These are phyloP conservation scores for Epicoccum nigrum DNA, from an alignment of 2,329 filamentous ascomycete species.

Conservation along the genomic window DNA sequence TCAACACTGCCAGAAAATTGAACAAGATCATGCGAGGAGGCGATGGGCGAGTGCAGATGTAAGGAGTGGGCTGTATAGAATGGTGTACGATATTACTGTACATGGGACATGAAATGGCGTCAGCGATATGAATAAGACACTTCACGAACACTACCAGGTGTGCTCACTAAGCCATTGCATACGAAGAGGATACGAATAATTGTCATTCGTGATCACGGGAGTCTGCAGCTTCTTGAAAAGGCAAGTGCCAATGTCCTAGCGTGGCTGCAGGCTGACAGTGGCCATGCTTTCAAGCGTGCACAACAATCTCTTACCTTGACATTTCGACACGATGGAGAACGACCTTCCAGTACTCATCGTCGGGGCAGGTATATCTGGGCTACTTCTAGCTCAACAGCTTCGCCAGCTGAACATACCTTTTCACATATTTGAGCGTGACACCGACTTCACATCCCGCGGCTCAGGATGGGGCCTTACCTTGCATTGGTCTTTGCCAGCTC, in stretches of 20 bases:
- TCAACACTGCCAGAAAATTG: constrained; percentile 63
- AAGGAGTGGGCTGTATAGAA: constrained; percentile 10
- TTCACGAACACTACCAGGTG: background rate
- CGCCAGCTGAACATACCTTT: constrained; percentile 26
- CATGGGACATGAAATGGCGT: constrained; percentile 21
- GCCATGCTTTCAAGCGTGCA: background rate
- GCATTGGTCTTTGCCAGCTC: constrained; percentile 20
- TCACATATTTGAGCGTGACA: constrained; percentile 31
- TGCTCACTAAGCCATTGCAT: background rate
- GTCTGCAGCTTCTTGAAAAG: constrained; percentile 3
- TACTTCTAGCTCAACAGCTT: constrained; percentile 31
- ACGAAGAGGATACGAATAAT: background rate
- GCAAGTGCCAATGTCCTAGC: constrained; percentile 6
- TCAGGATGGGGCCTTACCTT: constrained; percentile 31
- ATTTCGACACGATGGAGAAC: background rate
- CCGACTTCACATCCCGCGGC: constrained; percentile 13
- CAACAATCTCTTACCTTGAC: background rate
- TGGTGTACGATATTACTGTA: constrained; percentile 39
- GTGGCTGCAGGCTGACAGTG: constrained; percentile 9
- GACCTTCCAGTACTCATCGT: constrained; percentile 27
- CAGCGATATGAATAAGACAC: constrained; percentile 5
- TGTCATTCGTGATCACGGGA: background rate
- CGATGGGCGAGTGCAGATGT: constrained; percentile 40
- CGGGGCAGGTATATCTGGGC: constrained; percentile 30
- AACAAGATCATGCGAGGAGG: constrained; percentile 64